phyloP scores from a whole-genome alignment of 2,329 filamentous ascomycete genomes.

The Neofusicoccum sp. region DNA sequence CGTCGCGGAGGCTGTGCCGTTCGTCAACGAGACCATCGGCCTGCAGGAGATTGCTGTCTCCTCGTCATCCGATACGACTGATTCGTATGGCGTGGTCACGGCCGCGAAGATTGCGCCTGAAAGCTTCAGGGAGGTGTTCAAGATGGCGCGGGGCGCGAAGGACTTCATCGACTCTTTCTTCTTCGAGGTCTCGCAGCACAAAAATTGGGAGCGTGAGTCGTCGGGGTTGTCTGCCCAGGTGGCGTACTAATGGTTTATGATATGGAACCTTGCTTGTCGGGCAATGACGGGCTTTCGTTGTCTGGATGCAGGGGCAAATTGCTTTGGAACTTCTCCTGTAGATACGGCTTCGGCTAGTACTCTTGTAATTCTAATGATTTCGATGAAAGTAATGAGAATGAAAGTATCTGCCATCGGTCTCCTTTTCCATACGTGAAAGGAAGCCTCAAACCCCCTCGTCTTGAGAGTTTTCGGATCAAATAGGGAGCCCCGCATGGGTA shows the following conservation, averaged over 20 bases:
- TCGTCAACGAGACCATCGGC: conserved; percentile 57
- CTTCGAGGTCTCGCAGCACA: conserved; percentile 69
- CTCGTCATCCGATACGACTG: conserved; percentile 55
- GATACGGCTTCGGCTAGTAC: too few species aligned
- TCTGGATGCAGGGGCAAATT: too few species aligned
- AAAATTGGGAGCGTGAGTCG: conserved; percentile 73
- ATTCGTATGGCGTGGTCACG: conserved; percentile 80
- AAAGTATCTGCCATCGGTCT: too few species aligned
- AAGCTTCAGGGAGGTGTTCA: conserved; percentile 62
- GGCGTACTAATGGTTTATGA: conserved; percentile 60
- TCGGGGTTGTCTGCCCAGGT: conserved; percentile 68
- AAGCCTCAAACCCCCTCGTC: too few species aligned
- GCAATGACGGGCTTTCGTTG: too few species aligned
- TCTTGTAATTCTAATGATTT: neutral
- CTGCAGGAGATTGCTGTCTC: conserved; percentile 55
- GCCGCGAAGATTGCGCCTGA: conserved; percentile 56
- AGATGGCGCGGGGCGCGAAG: conserved; percentile 67
- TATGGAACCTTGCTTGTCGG: too few species aligned
- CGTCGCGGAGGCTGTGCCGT: conserved; percentile 69
- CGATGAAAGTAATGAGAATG: neutral
- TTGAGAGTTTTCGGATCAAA: neutral
- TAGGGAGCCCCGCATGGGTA: neutral
- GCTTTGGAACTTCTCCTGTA: too few species aligned
- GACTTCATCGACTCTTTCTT: conserved; percentile 74
- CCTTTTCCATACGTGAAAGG: too few species aligned